Evolutionary conservation across 164 flowering plant genomes (phyloP).

Genomic region (Macadamia integrifolia): DNA sequence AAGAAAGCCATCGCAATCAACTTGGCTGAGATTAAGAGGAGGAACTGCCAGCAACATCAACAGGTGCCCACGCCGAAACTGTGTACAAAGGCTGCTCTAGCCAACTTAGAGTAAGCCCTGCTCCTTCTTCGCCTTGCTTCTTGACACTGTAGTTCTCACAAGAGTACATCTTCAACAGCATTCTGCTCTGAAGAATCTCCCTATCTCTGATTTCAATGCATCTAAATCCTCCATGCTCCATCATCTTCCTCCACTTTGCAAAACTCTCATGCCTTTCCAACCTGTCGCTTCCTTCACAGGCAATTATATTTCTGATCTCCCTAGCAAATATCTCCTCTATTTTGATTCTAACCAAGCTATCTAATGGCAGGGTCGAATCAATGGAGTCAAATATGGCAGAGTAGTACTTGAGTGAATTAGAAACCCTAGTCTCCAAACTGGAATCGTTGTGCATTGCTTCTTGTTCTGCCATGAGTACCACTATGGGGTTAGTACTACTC

Average conservation of each 20-base stretch:
- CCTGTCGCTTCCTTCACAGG: constrained; percentile 83
- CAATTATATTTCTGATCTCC: constrained; percentile 73
- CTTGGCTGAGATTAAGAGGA: constrained; percentile 19
- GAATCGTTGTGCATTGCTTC: constrained; percentile 4
- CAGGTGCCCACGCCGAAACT: constrained; percentile 81
- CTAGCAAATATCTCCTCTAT: constrained; percentile 78
- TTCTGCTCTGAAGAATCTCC: constrained; percentile 61
- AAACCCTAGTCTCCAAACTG: constrained; percentile 51
- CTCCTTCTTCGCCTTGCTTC: constrained; percentile 43
- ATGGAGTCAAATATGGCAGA: constrained; percentile 76
- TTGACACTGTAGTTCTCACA: constrained; percentile 35
- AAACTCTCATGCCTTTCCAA: constrained; percentile 73
- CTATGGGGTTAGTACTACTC: constrained; percentile 60
- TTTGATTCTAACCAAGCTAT: constrained; percentile 57
- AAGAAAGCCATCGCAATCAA: constrained; percentile 8
- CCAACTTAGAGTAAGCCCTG: constrained; percentile 62
- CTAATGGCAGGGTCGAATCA: constrained; percentile 43
- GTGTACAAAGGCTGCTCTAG: constrained; percentile 76
- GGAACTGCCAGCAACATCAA: constrained; percentile 59
- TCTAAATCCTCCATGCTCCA: constrained; percentile 66
- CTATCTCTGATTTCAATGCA: constrained; percentile 44
- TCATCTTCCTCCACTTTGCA: constrained; percentile 54
- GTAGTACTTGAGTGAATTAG: constrained; percentile 67
- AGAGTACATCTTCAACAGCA: constrained; percentile 81
- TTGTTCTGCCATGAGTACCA: constrained; percentile 3